Evolutionary conservation across 345 rosid genomes (phyloP), one percentile per base, ranked within the genome.

Genomic region (Hypericum perforatum): DNA sequence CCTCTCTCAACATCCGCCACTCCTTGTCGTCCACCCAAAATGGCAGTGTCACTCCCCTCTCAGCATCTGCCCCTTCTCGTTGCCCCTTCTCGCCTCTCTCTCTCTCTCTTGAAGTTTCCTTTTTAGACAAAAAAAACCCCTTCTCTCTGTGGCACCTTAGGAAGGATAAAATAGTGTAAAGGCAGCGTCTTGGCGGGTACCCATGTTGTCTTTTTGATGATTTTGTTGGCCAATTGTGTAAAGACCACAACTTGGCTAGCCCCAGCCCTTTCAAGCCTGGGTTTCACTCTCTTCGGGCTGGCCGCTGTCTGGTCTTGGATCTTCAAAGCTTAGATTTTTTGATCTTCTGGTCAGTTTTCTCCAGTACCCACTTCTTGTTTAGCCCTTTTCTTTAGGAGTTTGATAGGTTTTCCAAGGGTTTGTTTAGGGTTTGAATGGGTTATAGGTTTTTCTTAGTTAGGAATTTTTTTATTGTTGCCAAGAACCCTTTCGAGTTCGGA

Each of bases 301-400:
- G 41, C 38, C 16, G 10, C 55, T 52, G 55, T 37, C 55, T 52
- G 13, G 42, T 52, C 38, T 37, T 42, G 10, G 55, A 52, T 52
- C 55, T 52, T 37, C 55, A 38, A 8, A 11, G 41, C 8, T 15
- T 52, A 5, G 55, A 52, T 52, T 36, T 52, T 37, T 52, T 42
- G 9, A 16, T 8, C 16, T 11, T 52, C 55, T 52, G 55, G 55
- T 52, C 55, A 11, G 55, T 63, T 65, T 67, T 78, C 63, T 67
- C 81, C 47, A 71, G 58, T 56, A 62, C 84, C 50, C 66, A 66
- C 66, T 58, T 77, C 51, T 52, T 74, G 53, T 79, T 78, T 65
- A 77, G 64, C 55, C 73, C 77, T 61, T 47, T 77, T 75, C 58
- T 79, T 56, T 77, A 22, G 32, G 74, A 81, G 71, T 60, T 65